Conservation (phyloP, 805 yeast genomes). For the Ogataea philodendri region DNA sequence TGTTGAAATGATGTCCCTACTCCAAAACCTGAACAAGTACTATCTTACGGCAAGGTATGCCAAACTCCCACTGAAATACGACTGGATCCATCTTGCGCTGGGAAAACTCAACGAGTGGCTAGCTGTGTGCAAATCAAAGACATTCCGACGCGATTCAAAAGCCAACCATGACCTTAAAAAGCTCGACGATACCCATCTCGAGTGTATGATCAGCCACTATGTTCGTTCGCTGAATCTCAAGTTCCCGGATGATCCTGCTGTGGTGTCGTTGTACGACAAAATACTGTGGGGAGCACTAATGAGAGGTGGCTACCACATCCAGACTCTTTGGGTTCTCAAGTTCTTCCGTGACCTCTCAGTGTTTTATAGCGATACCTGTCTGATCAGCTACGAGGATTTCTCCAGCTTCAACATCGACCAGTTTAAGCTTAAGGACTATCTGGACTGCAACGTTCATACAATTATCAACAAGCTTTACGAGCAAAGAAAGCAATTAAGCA, state of each 20-base stretch:
- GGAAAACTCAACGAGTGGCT: constrained; percentile 21
- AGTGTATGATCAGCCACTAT: constrained; percentile 39
- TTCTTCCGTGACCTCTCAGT: constrained; percentile 32
- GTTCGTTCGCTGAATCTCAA: constrained; percentile 35
- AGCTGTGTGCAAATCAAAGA: constrained; percentile 11
- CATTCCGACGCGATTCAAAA: constrained; percentile 6
- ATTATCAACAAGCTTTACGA: constrained; percentile 17
- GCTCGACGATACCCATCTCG: constrained; percentile 23
- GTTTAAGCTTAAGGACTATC: constrained; percentile 14
- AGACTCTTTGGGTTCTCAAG: constrained; percentile 43
- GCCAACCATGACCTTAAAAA: constrained; percentile 8
- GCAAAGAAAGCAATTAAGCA: constrained; percentile 17
- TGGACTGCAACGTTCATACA: constrained; percentile 9
- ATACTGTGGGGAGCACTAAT: constrained; percentile 43
- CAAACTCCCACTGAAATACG: constrained; percentile 13
- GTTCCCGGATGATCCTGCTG: constrained; percentile 39
- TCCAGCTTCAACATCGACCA: constrained; percentile 14
- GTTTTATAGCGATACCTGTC: constrained; percentile 19
- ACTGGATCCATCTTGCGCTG: constrained; percentile 15
- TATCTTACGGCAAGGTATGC: constrained; percentile 10
- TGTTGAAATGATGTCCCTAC: constrained; percentile 11
- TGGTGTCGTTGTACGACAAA: constrained; percentile 35
- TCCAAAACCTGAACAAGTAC: constrained; percentile 15
- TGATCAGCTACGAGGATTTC: constrained; percentile 19
- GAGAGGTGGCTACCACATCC: constrained; percentile 44